phyloP scores from a whole-genome alignment of 371 early-diverging fungal genomes.

The Apophysomyces trapeziformis region DNA sequence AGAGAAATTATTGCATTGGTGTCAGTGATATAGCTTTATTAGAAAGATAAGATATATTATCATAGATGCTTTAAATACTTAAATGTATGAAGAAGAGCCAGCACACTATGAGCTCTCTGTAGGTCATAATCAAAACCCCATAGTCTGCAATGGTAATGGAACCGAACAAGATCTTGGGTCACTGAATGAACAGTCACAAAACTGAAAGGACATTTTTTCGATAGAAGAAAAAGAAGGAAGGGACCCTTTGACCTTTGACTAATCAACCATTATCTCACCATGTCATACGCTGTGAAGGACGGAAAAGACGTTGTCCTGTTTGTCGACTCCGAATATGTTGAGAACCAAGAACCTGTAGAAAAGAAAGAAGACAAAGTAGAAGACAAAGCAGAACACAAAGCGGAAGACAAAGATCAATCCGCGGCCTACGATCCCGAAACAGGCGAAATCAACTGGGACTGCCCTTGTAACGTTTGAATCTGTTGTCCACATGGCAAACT shows the following conservation, averaged over 20 bases:
- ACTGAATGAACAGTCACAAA: neutral
- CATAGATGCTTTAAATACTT: no score
- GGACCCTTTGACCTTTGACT: neutral
- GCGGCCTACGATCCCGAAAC: conserved; percentile 74
- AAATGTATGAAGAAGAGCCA: no score
- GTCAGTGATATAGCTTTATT: no score
- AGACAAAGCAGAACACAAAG: conserved; percentile 15
- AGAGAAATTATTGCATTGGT: no score
- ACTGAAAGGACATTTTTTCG: neutral
- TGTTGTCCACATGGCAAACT: conserved; percentile 1
- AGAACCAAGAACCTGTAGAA: conserved; percentile 26
- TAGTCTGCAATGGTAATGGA: no score
- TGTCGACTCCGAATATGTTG: conserved; percentile 48
- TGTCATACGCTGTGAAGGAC: conserved; percentile 51
- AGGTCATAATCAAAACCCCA: no score
- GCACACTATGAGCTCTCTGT: no score
- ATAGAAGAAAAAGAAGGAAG: neutral
- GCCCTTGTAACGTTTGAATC: conserved; percentile 75
- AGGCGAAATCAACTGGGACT: conserved; percentile 99
- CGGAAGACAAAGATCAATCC: conserved; percentile 37
- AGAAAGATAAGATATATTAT: no score
- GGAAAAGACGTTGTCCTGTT: conserved; percentile 62
- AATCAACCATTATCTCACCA: conserved; percentile 13
- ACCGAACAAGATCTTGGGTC: no score
- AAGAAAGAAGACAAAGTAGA: conserved; percentile 18